Conservation (phyloP, 2,329 filamentous ascomycete species). For the Cryphonectria naterciae region DNA sequence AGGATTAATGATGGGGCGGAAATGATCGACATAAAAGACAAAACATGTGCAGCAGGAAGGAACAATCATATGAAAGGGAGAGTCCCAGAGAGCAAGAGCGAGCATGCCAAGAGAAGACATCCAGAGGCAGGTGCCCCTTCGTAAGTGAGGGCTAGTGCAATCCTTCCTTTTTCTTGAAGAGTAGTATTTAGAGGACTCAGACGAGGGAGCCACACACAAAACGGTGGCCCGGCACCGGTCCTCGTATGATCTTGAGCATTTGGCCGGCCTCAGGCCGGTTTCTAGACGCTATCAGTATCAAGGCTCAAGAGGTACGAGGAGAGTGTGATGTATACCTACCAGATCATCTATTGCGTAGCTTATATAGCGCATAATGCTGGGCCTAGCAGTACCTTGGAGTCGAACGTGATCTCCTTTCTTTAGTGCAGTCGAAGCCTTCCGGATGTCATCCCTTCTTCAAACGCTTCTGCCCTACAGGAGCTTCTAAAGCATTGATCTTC, state of each 20-base stretch:
- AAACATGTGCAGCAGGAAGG: not conserved
- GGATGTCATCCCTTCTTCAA: slow-evolving; percentile 30
- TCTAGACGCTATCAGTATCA: not conserved
- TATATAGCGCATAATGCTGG: not conserved
- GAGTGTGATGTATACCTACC: not conserved
- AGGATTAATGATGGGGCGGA: not conserved
- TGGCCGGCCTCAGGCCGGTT: not conserved
- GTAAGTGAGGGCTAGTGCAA: not conserved
- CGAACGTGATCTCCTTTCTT: not conserved
- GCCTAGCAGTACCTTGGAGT: not conserved
- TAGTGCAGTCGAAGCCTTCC: not conserved
- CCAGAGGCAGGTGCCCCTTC: not conserved
- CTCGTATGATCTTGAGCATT: not conserved
- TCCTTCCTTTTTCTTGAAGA: not conserved
- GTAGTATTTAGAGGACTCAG: not conserved
- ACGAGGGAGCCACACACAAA: not conserved
- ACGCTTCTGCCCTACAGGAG: slow-evolving; percentile 44
- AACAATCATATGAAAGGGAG: not conserved
- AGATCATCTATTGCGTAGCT: not conserved
- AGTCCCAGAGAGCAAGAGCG: not conserved
- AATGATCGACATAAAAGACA: not conserved
- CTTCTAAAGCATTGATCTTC: slow-evolving; percentile 52
- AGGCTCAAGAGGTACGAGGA: not conserved
- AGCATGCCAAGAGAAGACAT: not conserved
- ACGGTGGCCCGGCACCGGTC: not conserved